Conservation (phyloP, 2,329 filamentous ascomycete species). For the Dactylellina cionopaga region DNA sequence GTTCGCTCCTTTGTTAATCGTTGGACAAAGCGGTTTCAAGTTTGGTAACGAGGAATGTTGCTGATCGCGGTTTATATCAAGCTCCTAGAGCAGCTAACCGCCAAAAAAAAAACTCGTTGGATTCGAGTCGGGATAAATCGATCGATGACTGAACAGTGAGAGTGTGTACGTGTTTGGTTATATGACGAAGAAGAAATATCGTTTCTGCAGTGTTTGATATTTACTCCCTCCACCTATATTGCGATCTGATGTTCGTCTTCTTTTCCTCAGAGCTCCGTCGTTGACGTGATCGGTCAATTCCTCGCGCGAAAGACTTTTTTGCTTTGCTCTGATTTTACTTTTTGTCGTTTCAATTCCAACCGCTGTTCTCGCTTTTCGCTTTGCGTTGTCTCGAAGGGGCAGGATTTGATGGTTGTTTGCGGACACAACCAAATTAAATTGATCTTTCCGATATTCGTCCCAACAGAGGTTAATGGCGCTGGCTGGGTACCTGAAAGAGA, state of each 20-base stretch:
- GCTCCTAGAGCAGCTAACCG: too few species aligned
- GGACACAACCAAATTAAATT: conserved; percentile 3
- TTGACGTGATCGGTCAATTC: conserved; percentile 17
- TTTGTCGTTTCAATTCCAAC: conserved; percentile 1
- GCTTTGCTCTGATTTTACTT: conserved; percentile 1
- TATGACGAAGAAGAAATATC: too few species aligned
- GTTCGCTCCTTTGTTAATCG: conserved; percentile 6
- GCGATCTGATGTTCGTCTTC: too few species aligned
- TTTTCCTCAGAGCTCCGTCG: background rate
- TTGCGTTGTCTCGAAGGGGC: conserved; percentile 29
- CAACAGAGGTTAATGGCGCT: conserved; percentile 41
- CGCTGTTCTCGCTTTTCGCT: conserved; percentile 2
- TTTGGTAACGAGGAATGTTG: conserved; percentile 36
- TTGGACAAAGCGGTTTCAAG: conserved; percentile 26
- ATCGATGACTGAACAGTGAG: too few species aligned
- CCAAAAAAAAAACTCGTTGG: background rate
- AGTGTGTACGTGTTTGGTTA: too few species aligned
- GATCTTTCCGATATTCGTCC: conserved; percentile 51
- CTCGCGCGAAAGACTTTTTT: conserved; percentile 27
- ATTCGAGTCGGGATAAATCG: too few species aligned
- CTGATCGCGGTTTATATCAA: background rate
- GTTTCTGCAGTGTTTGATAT: too few species aligned
- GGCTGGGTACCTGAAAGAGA: conserved; percentile 11
- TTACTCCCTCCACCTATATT: too few species aligned
- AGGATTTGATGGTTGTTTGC: conserved; percentile 29